Evolutionary conservation across 208 protist species (phyloP).

Genomic region (Novymonas esmeraldas): DNA sequence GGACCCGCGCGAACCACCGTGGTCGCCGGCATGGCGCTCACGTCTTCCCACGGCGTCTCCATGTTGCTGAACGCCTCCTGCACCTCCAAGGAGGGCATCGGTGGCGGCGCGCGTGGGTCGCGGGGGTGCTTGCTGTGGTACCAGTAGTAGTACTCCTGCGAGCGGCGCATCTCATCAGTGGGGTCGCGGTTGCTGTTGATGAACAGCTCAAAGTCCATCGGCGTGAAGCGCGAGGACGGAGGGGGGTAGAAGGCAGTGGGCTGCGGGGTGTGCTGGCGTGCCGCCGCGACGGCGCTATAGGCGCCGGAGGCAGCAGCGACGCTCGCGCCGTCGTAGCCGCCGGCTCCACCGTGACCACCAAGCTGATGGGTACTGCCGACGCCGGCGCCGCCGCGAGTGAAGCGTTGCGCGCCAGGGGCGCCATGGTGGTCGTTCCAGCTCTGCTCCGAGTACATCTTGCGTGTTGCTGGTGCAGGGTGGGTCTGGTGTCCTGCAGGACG

Average conservation of each 20-base stretch:
- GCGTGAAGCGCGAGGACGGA: conserved; percentile 56
- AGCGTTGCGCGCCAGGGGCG: conserved; percentile 4
- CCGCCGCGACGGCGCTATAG: conserved; percentile 21
- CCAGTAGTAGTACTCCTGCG: conserved; percentile 86
- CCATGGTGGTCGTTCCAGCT: conserved; percentile 30
- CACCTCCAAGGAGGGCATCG: conserved; percentile 67
- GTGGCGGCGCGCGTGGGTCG: conserved; percentile 69
- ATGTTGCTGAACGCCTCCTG: conserved; percentile 58
- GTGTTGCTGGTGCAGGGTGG: neutral
- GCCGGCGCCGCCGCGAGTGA: conserved; percentile 6
- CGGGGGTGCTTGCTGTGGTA: conserved; percentile 74
- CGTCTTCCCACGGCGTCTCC: conserved; percentile 74
- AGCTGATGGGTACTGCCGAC: conserved; percentile 7
- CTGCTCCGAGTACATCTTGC: conserved; percentile 42
- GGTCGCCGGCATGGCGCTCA: conserved; percentile 13
- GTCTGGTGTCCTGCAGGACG: too few relatives aligned
- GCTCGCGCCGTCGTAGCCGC: conserved; percentile 18
- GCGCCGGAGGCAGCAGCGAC: conserved; percentile 11
- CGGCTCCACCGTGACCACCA: neutral
- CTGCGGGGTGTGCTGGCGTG: conserved; percentile 26
- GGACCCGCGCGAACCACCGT: conserved; percentile 1
- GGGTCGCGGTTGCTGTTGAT: conserved; percentile 76
- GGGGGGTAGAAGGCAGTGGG: conserved; percentile 26
- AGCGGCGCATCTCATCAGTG: conserved; percentile 84
- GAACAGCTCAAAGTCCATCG: conserved; percentile 87